Evolutionary conservation across 768 basidiomycete genomes (phyloP).

Genomic region (Podaxis sp.): DNA sequence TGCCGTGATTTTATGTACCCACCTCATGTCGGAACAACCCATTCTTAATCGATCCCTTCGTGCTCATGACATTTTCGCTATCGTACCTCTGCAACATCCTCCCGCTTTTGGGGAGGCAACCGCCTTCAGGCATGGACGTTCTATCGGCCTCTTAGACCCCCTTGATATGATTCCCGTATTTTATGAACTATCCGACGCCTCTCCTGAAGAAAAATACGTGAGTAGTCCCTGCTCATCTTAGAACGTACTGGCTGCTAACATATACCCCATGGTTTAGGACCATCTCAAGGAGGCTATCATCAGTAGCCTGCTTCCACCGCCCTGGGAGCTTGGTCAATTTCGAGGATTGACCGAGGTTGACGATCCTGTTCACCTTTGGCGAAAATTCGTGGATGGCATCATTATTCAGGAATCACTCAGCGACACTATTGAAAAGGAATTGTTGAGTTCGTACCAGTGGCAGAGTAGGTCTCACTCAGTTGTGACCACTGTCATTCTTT

Average conservation of each 20-base stretch:
- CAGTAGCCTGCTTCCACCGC: slow-evolving; percentile 26
- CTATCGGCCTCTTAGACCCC: slow-evolving; percentile 48
- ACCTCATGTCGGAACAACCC: slow-evolving; percentile 23
- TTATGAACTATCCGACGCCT: slow-evolving; percentile 25
- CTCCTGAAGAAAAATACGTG: not conserved
- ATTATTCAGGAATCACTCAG: slow-evolving; percentile 27
- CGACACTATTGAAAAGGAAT: slow-evolving; percentile 34
- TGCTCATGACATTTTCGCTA: slow-evolving; percentile 39
- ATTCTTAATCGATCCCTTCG: slow-evolving; percentile 27
- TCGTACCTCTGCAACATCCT: slow-evolving; percentile 41
- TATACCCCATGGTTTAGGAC: slow-evolving; percentile 14
- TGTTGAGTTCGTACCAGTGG: slow-evolving; percentile 38
- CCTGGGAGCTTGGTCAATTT: slow-evolving; percentile 33
- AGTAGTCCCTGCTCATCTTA: not conserved
- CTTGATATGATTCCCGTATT: slow-evolving; percentile 50
- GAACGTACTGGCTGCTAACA: not conserved
- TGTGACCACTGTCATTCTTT: not conserved
- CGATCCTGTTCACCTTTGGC: slow-evolving; percentile 36
- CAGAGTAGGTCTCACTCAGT: slow-evolving; percentile 29
- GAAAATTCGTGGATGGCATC: slow-evolving; percentile 35
- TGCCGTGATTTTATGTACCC: slow-evolving; percentile 34
- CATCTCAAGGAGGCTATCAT: slow-evolving; percentile 25
- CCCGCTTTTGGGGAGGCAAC: slow-evolving; percentile 35
- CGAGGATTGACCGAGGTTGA: slow-evolving; percentile 20
- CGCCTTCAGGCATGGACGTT: slow-evolving; percentile 29